Evolutionary conservation across 495 filamentous ascomycete species (phyloP).

Genomic region (Lophium mytilinum): DNA sequence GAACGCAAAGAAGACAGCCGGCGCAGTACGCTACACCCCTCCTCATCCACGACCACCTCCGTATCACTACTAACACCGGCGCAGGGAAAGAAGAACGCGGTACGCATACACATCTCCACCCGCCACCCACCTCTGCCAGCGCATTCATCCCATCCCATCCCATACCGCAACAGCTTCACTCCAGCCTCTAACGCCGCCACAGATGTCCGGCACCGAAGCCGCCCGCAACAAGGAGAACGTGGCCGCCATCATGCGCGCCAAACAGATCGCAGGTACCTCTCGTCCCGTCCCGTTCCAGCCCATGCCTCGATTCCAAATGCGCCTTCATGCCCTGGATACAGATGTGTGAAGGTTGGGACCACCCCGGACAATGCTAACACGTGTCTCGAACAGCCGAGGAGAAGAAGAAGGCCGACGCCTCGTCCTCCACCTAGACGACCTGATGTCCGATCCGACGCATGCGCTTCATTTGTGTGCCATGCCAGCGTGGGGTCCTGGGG

Average conservation of each 20-base stretch:
- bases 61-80: slow-evolving; percentile 1
- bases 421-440: background rate
- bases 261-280: slow-evolving; percentile 70
- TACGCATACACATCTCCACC: slow-evolving; percentile 23
- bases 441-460: too few species aligned
- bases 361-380: slow-evolving; percentile 7
- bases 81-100: slow-evolving; percentile 57
- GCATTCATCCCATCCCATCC: background rate
- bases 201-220: slow-evolving; percentile 59
- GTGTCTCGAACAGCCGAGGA: slow-evolving; percentile 19
- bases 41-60: background rate
- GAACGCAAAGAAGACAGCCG: slow-evolving; percentile 56
- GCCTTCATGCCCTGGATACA: background rate
- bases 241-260: slow-evolving; percentile 80
- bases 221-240: slow-evolving; percentile 64
- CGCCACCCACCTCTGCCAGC: background rate
- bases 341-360: background rate
- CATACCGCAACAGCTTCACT: background rate
- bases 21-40: slow-evolving; percentile 40
- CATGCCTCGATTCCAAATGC: slow-evolving; percentile 11
- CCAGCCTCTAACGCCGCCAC: slow-evolving; percentile 11
- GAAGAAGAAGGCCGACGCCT: slow-evolving; percentile 11
- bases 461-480: too few species aligned
- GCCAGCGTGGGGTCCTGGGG: too few species aligned
- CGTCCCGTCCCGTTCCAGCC: background rate